Percentiles rank a stretch among this genome's conserved stretches.
Evolutionary conservation across 257 asterid species (phyloP).

Genomic region (Salvia splendens): DNA sequence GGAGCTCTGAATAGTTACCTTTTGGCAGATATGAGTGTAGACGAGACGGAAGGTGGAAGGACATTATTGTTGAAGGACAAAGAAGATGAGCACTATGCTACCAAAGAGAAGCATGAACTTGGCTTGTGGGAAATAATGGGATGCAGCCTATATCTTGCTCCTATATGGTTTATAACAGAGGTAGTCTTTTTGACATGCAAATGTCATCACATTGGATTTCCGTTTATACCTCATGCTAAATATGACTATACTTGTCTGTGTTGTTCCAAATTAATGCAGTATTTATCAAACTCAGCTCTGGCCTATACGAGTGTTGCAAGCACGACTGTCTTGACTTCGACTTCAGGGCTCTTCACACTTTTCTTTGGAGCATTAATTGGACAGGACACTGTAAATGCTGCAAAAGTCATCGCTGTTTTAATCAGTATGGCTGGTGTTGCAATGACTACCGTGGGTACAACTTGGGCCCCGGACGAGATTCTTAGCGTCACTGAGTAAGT

Average conservation of each 20-base stretch:
- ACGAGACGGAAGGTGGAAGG: conserved; percentile 48
- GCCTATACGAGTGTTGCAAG: conserved; percentile 87
- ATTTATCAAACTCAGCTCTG: conserved; percentile 70
- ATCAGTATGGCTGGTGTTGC: conserved; percentile 76
- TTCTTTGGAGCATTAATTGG: conserved; percentile 67
- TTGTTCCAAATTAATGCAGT: conserved; percentile 41
- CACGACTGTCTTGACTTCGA: conserved; percentile 77
- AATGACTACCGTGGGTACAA: conserved; percentile 75
- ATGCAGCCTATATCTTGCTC: conserved; percentile 68
- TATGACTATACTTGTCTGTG: neutral
- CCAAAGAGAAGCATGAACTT: conserved; percentile 37
- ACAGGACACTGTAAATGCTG: conserved; percentile 55
- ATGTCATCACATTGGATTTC: neutral
- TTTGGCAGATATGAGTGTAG: conserved; percentile 41
- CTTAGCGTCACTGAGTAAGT: conserved; percentile 63
- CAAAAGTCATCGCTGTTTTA: conserved; percentile 59
- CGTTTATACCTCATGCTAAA: neutral
- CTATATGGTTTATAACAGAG: conserved; percentile 78
- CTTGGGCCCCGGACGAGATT: conserved; percentile 76
- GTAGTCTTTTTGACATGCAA: conserved; percentile 38
- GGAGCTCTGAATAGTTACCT: conserved; percentile 46
- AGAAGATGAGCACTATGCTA: conserved; percentile 43
- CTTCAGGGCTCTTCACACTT: conserved; percentile 82
- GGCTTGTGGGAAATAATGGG: conserved; percentile 45
- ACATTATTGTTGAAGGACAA: conserved; percentile 41